Base-by-base conservation (phyloP, 345 rosid species). In the Euclidium syriacum region DNA sequence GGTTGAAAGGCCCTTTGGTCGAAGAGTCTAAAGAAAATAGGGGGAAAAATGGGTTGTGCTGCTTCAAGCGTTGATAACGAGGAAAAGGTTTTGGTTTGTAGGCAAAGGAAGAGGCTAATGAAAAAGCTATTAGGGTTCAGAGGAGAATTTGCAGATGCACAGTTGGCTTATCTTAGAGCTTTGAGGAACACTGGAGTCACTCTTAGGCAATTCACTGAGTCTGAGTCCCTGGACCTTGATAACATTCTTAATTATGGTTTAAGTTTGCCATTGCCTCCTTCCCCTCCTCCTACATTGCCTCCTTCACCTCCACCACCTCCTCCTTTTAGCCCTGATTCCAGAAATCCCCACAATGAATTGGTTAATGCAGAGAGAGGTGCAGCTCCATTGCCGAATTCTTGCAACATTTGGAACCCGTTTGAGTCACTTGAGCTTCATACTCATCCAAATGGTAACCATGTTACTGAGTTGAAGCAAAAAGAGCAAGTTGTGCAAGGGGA, bases 201-300 rank as follows among this genome's bases (percentile, higher is more conserved):
- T 33, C 96, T 92, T 52, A 74, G 86, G 77, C 96, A 92, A 49
- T 85, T 92, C 81, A 86, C 98, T 0, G 98, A 92, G 72, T 86
- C 96, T 5, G 95, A 89, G 61, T 53, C 82, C 1, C 75, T 92
- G 75, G 88, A 86, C 68, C 73, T 83, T 19, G 98, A 85, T 49
- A 74, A 68, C 73, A 70, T 76, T n/a, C n/a, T n/a, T 58, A 74
- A 73, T 29, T 77, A 67, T 65, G 70, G 69, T 16, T 53, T 26
- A 12, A 50, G 50, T 56, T 59, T 71, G 73, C 68, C 75, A 10
- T 76, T 91, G 32, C 87, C 90, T 56, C 76, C 79, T 36, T 75
- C 85, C 0, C 75, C 81, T 30, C 83, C 87, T 66, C 88, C 90
- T 38, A 69, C 81, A 5, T 89, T 87, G 26, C 96, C 96, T 1